Conservation (phyloP, 495 filamentous ascomycete species). For the Aspergillus baeticus region DNA sequence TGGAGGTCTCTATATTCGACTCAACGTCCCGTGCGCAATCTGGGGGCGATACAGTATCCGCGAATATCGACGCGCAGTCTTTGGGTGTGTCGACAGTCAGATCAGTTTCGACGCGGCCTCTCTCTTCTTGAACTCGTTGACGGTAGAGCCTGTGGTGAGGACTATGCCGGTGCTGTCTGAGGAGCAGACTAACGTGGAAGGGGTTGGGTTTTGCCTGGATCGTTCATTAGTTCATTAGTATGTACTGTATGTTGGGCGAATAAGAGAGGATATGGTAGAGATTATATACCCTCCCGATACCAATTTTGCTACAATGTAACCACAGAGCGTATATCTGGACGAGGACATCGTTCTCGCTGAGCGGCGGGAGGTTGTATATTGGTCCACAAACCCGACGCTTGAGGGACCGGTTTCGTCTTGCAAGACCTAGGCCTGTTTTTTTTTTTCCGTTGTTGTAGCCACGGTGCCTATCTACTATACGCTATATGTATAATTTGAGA, state of each 20-base stretch:
- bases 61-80: conserved; percentile 43
- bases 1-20: conserved; percentile 71
- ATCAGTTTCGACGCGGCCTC: conserved; percentile 19
- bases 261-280: background rate
- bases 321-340: conserved; percentile 65
- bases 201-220: conserved; percentile 6
- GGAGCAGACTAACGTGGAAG: too few species aligned
- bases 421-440: conserved; percentile 21
- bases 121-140: conserved; percentile 13
- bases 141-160: conserved; percentile 35
- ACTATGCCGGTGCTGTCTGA: conserved; percentile 67
- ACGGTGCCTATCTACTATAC: too few species aligned
- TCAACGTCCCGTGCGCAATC: conserved; percentile 59
- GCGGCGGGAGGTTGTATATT: conserved; percentile 5
- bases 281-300: conserved; percentile 53
- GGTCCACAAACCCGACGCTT: conserved; percentile 11
- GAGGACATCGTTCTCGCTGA: conserved; percentile 61
- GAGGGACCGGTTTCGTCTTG: conserved; percentile 10
- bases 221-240: background rate
- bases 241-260: too few species aligned
- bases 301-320: conserved; percentile 71
- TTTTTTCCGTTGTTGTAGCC: background rate
- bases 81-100: conserved; percentile 33
- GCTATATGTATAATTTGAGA: too few species aligned
- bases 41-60: conserved; percentile 45